These are phyloP conservation scores for Oryza brachyantha DNA, from an alignment of 176 grass and related monocot species.

Conservation along the genomic window DNA sequence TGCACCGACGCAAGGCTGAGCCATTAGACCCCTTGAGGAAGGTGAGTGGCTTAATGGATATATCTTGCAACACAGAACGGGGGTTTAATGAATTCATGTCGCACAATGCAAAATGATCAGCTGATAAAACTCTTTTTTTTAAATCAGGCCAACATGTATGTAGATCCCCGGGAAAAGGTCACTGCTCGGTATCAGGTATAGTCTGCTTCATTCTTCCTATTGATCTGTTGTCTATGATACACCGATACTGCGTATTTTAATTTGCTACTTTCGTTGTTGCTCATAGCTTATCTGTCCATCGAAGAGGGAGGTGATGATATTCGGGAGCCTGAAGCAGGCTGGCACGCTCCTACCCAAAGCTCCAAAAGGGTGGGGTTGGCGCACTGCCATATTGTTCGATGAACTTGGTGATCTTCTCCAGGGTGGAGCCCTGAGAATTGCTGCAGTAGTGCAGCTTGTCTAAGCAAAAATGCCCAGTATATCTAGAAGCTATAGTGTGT, in stretches of 20 bases:
- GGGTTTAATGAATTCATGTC: no score
- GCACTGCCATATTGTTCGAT: slow-evolving; percentile 88
- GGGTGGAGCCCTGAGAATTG: slow-evolving; percentile 71
- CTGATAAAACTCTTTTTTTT: slow-evolving; percentile 8
- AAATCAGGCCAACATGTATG: slow-evolving; percentile 69
- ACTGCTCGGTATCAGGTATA: slow-evolving; percentile 94
- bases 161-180: slow-evolving; percentile 89
- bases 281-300: slow-evolving; percentile 92
- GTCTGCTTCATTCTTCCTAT: background rate
- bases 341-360: slow-evolving; percentile 92
- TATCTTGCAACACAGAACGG: background rate
- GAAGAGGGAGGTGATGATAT: slow-evolving; percentile 88
- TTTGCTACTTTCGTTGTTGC: background rate
- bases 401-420: slow-evolving; percentile 89
- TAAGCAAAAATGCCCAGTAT: slow-evolving; percentile 17
- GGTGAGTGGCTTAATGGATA: slow-evolving; percentile 49
- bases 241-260: background rate
- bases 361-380: slow-evolving; percentile 99
- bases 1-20: slow-evolving; percentile 92
- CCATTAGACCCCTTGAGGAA: slow-evolving; percentile 70
- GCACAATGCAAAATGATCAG: no score
- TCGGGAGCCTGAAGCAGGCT: slow-evolving; percentile 90
- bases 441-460: slow-evolving; percentile 86
- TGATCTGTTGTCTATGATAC: background rate
- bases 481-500: background rate